Evolutionary conservation across 306 rosid genomes (phyloP), one percentile per base, ranked within the genome.

Genomic region (Albizia julibrissin): DNA sequence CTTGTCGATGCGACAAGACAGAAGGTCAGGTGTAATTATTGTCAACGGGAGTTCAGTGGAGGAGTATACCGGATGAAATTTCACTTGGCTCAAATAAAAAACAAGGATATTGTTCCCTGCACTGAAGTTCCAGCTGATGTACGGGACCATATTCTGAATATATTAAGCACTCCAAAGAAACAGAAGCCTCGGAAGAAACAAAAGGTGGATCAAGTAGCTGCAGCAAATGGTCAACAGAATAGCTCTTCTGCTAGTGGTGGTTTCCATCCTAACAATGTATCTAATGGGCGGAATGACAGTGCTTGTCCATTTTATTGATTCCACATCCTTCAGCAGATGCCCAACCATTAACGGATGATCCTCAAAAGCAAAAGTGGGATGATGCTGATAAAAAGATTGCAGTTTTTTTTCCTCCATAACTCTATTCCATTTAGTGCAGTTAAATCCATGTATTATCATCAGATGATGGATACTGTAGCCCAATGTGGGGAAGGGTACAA

Each of bases 11-110:
- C 93, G 10, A 86, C 91, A 11, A 87, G 86, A 73, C 95, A 89
- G 84, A 92, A 92, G 87, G 91, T 92, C 77, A 84, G 85, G 75
- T 91, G 95, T 80, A 92, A 89, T 76, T 92, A 92, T 80, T 91
- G 91, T 83, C 89, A 80, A 43, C 86, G 89, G 79, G 93, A 91
- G 83, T 91, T 92, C 88, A 91, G 95, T 83, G 95, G 95, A 74
- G 95, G 97, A 3, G 95, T 91, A 18, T 91, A 92, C 79, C 89
- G 90, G 81, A 92, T 92, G 97, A 92, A 92, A 82, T 92, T 92
- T 85, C 97, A 92, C 89, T 87, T 91, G 67, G 93, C 97, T 78
- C 95, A 91, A 88, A 86, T 91, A 12, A 87, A 91, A 86, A 92
- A 92, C 89, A 92, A 92, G 81, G 97, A 91, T 75, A 87, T 92